Base-by-base conservation (phyloP, 805 yeast species). In the Clavispora santaluciae region DNA sequence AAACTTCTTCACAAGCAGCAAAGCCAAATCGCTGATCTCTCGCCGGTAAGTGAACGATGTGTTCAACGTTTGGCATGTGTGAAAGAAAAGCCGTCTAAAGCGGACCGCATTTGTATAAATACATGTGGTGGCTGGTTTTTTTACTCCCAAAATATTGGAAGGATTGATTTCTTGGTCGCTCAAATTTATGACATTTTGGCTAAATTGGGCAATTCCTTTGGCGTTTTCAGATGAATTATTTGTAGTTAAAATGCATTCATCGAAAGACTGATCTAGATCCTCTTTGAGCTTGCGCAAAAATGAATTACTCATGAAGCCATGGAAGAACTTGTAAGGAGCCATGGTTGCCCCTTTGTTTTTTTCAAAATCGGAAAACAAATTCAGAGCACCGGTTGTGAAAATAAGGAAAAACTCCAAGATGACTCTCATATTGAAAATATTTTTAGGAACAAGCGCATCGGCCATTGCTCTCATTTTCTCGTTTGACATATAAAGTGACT, bases 371-470 rank as follows among this genome's bases (percentile, higher is more conserved):
- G 40, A 29, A 34, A 64, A 59, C 2, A 70, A 40, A 21, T 43
- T 43, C 38, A 70, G 64, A 1, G 85, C 65, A 1, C 86, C 80
- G 34, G 85, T 81, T 20, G 79, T 68, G 54, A 86, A 87, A 10
- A 79, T 63, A 36, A 87, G 69, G 28, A 87, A 78, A 28, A 86
- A 81, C 42, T 85, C 95, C 36, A 87, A 61, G 12, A 89, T 74
- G 5, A 85, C 73, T 48, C 90, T 74, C 83, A 90, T 86, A 53
- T 89, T 87, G 61, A 84, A 80, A 12, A 88, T 73, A 53, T 79
- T 80, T 2, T 87, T 79, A 0, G 81, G 78, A 2, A 86, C 84
- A 28, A 87, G 61, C 3, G 81, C 72, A 45, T 83, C 81, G 39
- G 82, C 81, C 49, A 76, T 73, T 17, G 78, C 69, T 44, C 63